These are phyloP conservation scores for Cladosporium sphaerospermum DNA, from an alignment of 2,329 filamentous ascomycete genomes.

Conservation along the genomic window DNA sequence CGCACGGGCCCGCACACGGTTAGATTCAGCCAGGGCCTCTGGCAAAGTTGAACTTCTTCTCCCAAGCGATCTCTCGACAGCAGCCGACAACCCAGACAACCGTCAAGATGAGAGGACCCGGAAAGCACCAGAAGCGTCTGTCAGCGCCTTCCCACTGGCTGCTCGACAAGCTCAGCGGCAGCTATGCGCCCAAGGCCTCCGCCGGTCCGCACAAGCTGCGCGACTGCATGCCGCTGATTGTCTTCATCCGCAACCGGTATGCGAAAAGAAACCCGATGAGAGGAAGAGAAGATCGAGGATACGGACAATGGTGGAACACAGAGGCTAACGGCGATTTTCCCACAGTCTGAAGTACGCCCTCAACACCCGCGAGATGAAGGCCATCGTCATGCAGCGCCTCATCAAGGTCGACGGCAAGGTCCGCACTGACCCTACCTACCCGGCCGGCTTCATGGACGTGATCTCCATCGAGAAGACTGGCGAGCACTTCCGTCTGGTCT, in stretches of 20 bases:
- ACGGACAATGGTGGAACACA: background rate
- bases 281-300: background rate
- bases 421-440: conserved; percentile 97
- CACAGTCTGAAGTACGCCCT: conserved; percentile 98
- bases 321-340: conserved; percentile 13
- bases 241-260: conserved; percentile 81
- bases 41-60: conserved; percentile 5
- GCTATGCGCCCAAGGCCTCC: conserved; percentile 60
- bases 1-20: conserved; percentile 2
- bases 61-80: conserved; percentile 11
- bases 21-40: conserved; percentile 5
- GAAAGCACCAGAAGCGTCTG: conserved; percentile 94
- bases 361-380: conserved; percentile 94
- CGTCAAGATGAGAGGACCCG: conserved; percentile 58
- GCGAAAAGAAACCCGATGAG: conserved; percentile 15
- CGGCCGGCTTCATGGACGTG: conserved; percentile 98
- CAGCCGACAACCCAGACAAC: conserved; percentile 25
- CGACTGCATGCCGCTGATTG: conserved; percentile 97
- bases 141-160: conserved; percentile 99
- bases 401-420: conserved; percentile 99
- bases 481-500: conserved; percentile 99
- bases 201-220: conserved; percentile 98
- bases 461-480: conserved; percentile 99
- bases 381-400: conserved; percentile 98
- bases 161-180: conserved; percentile 96